These are phyloP conservation scores for Rhodomyrtus psidioides DNA, from an alignment of 441 rosid species.

Conservation along the genomic window DNA sequence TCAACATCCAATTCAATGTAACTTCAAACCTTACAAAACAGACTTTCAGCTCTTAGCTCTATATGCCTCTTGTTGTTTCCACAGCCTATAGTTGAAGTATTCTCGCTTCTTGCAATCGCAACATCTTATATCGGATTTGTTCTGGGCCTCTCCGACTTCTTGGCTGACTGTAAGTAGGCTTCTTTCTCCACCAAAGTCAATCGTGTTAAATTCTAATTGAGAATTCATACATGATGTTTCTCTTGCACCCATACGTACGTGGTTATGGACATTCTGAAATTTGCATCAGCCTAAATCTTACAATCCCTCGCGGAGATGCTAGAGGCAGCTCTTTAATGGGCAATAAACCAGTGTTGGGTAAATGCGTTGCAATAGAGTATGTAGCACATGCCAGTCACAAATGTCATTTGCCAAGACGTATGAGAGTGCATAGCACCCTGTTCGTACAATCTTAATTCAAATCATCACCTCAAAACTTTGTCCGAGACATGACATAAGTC, in stretches of 20 bases:
- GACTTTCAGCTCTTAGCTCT: neutral
- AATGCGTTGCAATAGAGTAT: neutral
- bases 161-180: constrained; percentile 69
- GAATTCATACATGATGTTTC: neutral
- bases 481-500: neutral
- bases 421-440: neutral
- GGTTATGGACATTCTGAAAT: neutral
- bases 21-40: neutral
- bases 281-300: neutral
- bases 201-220: neutral
- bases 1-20: neutral
- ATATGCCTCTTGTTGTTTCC: constrained; percentile 8
- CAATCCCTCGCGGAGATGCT: neutral
- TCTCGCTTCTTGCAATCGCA: constrained; percentile 85
- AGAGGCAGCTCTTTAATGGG: neutral
- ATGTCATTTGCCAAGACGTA: neutral
- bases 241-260: neutral
- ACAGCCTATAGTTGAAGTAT: constrained; percentile 80
- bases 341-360: neutral
- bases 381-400: neutral
- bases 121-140: constrained; percentile 88
- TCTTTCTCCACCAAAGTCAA: neutral
- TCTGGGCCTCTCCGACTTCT: constrained; percentile 84
- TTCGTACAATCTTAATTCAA: neutral
- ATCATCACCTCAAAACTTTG: neutral